Conservation (phyloP, 2,329 filamentous ascomycete genomes). For the Aspergillus sp. region DNA sequence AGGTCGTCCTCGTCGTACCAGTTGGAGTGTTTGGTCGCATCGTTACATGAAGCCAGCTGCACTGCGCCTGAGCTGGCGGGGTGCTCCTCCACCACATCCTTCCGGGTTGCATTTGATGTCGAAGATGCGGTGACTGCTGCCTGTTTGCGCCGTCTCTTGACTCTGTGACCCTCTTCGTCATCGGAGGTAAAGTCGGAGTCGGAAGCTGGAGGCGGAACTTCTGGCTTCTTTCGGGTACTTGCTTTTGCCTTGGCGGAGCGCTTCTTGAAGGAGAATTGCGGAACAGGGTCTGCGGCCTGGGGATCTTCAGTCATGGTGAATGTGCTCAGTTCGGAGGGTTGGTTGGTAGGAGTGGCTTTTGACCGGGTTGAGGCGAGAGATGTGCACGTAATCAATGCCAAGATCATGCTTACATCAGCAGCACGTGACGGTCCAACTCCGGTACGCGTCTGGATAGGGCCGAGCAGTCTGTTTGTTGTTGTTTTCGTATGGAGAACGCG, state of each 20-base stretch:
- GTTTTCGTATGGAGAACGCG: too few relatives aligned
- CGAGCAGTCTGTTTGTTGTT: too few relatives aligned
- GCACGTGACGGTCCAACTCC: too few relatives aligned
- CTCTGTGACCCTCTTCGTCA: conserved; percentile 62
- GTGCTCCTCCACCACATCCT: conserved; percentile 38
- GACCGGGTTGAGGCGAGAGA: too few relatives aligned
- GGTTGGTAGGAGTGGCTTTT: too few relatives aligned
- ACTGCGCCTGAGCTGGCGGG: conserved; percentile 44
- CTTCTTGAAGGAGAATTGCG: conserved; percentile 63
- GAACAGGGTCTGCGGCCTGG: conserved; percentile 13
- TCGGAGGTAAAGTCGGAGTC: conserved; percentile 62
- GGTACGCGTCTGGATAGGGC: too few relatives aligned
- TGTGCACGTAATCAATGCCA: too few relatives aligned
- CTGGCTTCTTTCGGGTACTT: conserved; percentile 69
- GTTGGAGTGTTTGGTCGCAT: conserved; percentile 78
- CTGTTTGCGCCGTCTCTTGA: conserved; percentile 70
- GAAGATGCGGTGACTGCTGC: conserved; percentile 59
- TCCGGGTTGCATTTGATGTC: conserved; percentile 23
- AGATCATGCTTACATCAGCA: too few relatives aligned
- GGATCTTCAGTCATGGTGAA: conserved; percentile 21
- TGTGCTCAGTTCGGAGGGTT: too few relatives aligned
- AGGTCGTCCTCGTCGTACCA: conserved; percentile 68
- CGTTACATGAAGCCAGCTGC: too few relatives aligned
- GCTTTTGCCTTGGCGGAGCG: conserved; percentile 65
- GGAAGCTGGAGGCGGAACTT: conserved; percentile 61